Percentiles rank a stretch among this genome's conserved stretches.
phyloP scores from a whole-genome alignment of 352 stramenopile species.

The Peronosclerospora sorghi region DNA sequence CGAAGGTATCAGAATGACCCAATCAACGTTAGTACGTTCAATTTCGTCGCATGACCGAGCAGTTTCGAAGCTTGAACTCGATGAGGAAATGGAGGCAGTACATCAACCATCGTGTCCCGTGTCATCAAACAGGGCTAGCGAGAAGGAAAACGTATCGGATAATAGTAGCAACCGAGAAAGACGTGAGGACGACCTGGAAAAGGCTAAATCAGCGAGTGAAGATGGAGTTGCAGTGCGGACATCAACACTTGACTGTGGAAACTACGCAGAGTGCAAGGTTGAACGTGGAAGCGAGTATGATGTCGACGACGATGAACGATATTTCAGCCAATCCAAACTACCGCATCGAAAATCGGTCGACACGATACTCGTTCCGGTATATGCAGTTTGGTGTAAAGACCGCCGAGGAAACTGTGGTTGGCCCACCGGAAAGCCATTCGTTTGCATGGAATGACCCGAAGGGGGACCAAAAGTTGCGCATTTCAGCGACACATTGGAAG shows the following conservation, averaged over 20 bases:
- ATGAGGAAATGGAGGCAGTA: no score
- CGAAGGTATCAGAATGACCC: no score
- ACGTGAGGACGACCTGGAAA: no score
- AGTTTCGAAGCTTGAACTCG: no score
- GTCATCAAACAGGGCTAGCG: no score
- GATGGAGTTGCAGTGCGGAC: no score
- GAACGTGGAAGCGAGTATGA: conserved; percentile 47
- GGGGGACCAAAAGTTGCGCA: conserved; percentile 36
- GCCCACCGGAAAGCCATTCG: conserved; percentile 58
- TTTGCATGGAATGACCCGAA: conserved; percentile 78
- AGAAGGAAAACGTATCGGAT: conserved; percentile 28
- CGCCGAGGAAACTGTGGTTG: conserved; percentile 54
- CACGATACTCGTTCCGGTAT: conserved; percentile 59
- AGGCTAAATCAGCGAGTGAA: no score
- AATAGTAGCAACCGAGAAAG: conserved; percentile 30
- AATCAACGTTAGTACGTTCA: no score
- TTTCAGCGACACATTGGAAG: conserved; percentile 52
- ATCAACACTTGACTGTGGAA: no score
- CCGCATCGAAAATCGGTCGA: conserved; percentile 82
- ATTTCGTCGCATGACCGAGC: no score
- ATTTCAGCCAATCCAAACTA: conserved; percentile 57
- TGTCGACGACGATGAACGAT: conserved; percentile 62
- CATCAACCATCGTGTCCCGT: no score
- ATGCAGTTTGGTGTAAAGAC: conserved; percentile 45
- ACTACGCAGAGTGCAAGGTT: conserved; percentile 69